phyloP scores from a whole-genome alignment of 148 eudicot species.

The Dysphania ambrosioides region DNA sequence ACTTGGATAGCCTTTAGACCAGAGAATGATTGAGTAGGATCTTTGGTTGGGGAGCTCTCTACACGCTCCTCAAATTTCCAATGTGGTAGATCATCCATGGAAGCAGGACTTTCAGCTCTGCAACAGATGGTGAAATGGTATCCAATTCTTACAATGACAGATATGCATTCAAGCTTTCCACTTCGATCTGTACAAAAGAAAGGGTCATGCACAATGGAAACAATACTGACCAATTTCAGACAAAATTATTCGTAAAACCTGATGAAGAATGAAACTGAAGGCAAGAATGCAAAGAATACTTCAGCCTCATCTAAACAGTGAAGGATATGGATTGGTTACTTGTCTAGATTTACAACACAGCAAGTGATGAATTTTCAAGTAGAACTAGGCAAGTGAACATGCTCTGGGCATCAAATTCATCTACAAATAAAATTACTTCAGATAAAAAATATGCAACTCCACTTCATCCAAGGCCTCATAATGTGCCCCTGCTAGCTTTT shows the following conservation, averaged over 20 bases:
- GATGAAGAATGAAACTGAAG: background rate
- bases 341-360: no score
- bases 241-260: background rate
- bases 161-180: conserved; percentile 94
- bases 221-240: background rate
- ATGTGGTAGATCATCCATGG: conserved; percentile 78
- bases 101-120: conserved; percentile 94
- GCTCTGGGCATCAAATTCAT: background rate
- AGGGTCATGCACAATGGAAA: conserved; percentile 9
- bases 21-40: conserved; percentile 75
- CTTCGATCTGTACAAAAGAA: conserved; percentile 56
- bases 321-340: background rate
- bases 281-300: background rate
- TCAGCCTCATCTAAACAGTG: background rate
- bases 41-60: conserved; percentile 79
- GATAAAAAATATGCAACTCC: background rate
- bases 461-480: background rate
- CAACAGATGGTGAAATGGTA: conserved; percentile 74
- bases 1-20: conserved; percentile 89
- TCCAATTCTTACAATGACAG: conserved; percentile 71
- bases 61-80: conserved; percentile 90
- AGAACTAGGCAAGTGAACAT: background rate
- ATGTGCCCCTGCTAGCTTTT: background rate
- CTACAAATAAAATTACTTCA: background rate
- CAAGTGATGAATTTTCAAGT: background rate